These are phyloP conservation scores for Colletotrichum tropicicola DNA, from an alignment of 2,329 filamentous ascomycete species.

Conservation along the genomic window DNA sequence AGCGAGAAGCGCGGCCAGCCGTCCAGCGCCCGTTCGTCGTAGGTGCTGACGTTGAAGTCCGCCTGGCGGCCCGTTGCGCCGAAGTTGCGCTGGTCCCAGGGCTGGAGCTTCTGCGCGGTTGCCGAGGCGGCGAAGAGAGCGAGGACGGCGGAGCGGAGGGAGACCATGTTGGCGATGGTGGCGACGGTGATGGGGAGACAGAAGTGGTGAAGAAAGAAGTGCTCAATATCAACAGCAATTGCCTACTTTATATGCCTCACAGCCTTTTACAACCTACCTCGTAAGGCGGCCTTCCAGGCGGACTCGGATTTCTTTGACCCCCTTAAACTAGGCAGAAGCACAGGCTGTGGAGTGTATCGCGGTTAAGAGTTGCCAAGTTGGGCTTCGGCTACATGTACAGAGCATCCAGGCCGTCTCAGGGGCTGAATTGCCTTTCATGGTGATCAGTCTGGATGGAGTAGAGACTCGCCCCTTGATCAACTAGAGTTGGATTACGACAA, in stretches of 20 bases:
- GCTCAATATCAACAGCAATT: background rate
- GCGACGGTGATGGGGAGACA: background rate
- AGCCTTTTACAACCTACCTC: no score
- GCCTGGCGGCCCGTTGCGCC: background rate
- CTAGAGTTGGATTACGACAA: no score
- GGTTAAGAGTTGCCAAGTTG: background rate
- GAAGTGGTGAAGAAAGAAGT: background rate
- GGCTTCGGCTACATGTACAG: background rate
- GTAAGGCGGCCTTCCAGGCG: no score
- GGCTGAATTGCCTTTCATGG: background rate
- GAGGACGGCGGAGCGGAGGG: background rate
- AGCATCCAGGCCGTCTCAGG: background rate
- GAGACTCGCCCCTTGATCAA: no score
- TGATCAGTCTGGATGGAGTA: background rate
- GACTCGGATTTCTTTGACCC: background rate
- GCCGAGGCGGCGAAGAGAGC: background rate
- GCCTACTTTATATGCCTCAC: background rate
- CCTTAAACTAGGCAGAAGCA: background rate
- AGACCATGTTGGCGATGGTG: background rate
- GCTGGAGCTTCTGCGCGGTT: conserved; percentile 1
- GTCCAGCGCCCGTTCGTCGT: background rate
- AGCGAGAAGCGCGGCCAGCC: background rate
- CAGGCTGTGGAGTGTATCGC: background rate
- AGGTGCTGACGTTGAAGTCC: background rate
- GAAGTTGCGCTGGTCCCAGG: background rate